Conservation (phyloP, 345 rosid genomes). For the Acer campestre region DNA sequence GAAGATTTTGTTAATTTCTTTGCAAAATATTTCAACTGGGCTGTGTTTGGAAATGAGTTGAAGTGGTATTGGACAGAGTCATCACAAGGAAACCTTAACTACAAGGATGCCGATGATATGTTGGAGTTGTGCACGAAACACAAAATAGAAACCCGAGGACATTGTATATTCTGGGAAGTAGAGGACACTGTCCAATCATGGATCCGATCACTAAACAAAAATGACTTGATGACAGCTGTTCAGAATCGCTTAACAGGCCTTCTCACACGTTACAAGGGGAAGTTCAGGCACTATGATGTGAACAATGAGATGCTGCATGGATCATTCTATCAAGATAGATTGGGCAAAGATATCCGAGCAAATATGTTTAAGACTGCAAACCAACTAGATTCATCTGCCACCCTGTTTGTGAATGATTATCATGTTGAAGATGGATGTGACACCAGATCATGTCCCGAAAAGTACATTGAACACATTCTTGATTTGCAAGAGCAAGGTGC, state of each 20-base stretch:
- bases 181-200: conserved; percentile 76
- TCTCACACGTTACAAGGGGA: conserved; percentile 79
- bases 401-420: conserved; percentile 84
- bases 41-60: conserved; percentile 90
- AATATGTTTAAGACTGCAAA: conserved; percentile 73
- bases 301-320: conserved; percentile 98
- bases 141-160: conserved; percentile 71
- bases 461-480: conserved; percentile 70
- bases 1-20: conserved; percentile 87
- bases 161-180: conserved; percentile 99
- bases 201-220: conserved; percentile 62
- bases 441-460: conserved; percentile 72
- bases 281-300: conserved; percentile 88
- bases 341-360: conserved; percentile 66
- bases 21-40: conserved; percentile 83
- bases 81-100: conserved; percentile 72
- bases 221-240: conserved; percentile 59
- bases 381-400: conserved; percentile 71
- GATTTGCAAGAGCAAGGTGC: conserved; percentile 79
- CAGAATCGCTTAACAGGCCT: conserved; percentile 72
- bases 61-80: conserved; percentile 99
- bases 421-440: conserved; percentile 90
- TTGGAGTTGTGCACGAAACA: conserved; percentile 63
- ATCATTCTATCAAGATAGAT: conserved; percentile 67
- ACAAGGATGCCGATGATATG: conserved; percentile 88